Conservation (phyloP, 2,329 filamentous ascomycete species). For the Parastagonospora nodorum region DNA sequence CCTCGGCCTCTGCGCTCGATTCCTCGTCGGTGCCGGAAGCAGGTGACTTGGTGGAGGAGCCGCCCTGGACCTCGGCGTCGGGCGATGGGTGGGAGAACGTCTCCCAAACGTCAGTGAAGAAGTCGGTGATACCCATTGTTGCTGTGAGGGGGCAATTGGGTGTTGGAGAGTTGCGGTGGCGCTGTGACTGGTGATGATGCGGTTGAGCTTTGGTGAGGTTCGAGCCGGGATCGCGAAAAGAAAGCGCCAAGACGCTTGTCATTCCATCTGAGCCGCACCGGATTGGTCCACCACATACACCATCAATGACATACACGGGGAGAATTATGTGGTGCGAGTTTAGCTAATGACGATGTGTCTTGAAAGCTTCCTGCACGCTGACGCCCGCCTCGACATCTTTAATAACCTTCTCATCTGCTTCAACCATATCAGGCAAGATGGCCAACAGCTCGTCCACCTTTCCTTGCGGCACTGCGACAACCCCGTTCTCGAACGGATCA, state of each 20-base stretch:
- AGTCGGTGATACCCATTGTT: slow-evolving; percentile 66
- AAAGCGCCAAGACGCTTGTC: slow-evolving; percentile 26
- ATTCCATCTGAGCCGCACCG: slow-evolving; percentile 22
- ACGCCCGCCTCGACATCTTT: slow-evolving; percentile 67
- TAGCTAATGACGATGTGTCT: slow-evolving; percentile 52
- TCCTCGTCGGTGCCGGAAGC: slow-evolving; percentile 52
- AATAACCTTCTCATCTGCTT: slow-evolving; percentile 51
- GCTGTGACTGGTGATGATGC: slow-evolving; percentile 25
- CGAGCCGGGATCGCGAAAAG: slow-evolving; percentile 31
- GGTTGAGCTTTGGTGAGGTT: slow-evolving; percentile 25
- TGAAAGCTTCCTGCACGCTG: slow-evolving; percentile 70
- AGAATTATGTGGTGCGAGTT: background rate
- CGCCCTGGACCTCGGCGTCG: slow-evolving; percentile 52
- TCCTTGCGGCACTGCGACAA: slow-evolving; percentile 68
- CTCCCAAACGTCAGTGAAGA: slow-evolving; percentile 68
- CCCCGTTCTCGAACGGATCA: slow-evolving; percentile 68
- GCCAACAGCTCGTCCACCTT: slow-evolving; percentile 65
- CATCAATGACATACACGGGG: background rate
- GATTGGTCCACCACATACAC: slow-evolving; percentile 18
- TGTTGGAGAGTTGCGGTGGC: slow-evolving; percentile 21
- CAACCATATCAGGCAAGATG: slow-evolving; percentile 55
- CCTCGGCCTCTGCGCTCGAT: slow-evolving; percentile 48
- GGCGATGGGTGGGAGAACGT: slow-evolving; percentile 60
- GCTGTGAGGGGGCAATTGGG: slow-evolving; percentile 41
- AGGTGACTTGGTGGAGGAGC: slow-evolving; percentile 44